Conservation (phyloP, 78 protist species). For the slime mould (Dictyostelium discoideum) region dicty_2.7 NC_007088.5:6810001-6810500, state of each 20-base stretch:
- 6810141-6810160: not conserved
- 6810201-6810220: conserved; percentile 60
- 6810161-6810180: not conserved
- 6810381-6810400: not conserved
- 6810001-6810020: not conserved
- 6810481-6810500: conserved; percentile 35
- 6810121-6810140: not conserved
- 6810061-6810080: conserved; percentile 52
- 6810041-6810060: conserved; percentile 36
- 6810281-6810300: conserved; percentile 34
- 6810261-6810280: conserved; percentile 70
- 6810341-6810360: not conserved
- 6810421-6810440: conserved; percentile 5
- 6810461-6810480: not conserved
- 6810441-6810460: conserved; percentile 62
- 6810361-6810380: not conserved
- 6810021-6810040: conserved; percentile 33
- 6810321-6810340: not conserved
- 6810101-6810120: conserved; percentile 1
- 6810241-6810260: conserved; percentile 43
- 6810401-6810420: conserved; percentile 43
- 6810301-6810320: not conserved
- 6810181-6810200: not conserved
- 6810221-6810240: conserved; percentile 23
- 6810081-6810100: conserved; percentile 16